phyloP scores from a whole-genome alignment of 139 green algal genomes.

The Marvania coccoides region DNA sequence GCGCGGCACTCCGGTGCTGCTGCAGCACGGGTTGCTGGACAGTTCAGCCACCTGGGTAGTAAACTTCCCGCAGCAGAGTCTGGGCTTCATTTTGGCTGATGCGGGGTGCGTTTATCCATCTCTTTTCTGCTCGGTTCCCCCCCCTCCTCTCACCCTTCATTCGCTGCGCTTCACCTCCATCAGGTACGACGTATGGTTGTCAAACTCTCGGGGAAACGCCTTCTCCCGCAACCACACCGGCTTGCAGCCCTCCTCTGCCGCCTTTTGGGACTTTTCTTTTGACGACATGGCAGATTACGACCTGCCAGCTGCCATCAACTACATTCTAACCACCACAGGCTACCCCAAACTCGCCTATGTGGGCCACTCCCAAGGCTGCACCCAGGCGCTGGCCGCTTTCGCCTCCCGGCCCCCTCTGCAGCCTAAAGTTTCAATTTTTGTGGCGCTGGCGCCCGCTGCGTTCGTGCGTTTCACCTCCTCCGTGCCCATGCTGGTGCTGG shows the following conservation, averaged over 20 bases:
- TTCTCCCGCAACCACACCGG: slow-evolving; percentile 53
- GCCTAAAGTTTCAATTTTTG: slow-evolving; percentile 29
- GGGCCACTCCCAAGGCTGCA: slow-evolving; percentile 52
- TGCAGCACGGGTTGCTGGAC: slow-evolving; percentile 76
- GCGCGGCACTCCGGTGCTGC: slow-evolving; percentile 45
- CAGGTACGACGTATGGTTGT: slow-evolving; percentile 12
- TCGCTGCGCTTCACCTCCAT: too few species aligned
- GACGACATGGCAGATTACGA: slow-evolving; percentile 61
- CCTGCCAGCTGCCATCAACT: slow-evolving; percentile 50
- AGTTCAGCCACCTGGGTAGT: slow-evolving; percentile 57
- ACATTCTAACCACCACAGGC: slow-evolving; percentile 37
- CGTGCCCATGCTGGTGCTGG: slow-evolving; percentile 23
- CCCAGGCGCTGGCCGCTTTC: slow-evolving; percentile 49
- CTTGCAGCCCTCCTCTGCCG: slow-evolving; percentile 15
- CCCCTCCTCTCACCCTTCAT: too few species aligned
- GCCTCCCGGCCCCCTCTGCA: slow-evolving; percentile 21
- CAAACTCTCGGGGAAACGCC: slow-evolving; percentile 44
- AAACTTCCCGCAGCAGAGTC: slow-evolving; percentile 46
- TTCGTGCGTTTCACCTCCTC: slow-evolving; percentile 41
- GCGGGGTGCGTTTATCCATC: slow-evolving; percentile 30
- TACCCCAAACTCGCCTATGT: slow-evolving; percentile 23
- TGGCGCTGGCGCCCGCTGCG: slow-evolving; percentile 54
- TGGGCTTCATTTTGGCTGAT: slow-evolving; percentile 78
- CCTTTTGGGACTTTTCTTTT: slow-evolving; percentile 55
- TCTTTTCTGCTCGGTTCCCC: too few species aligned